Percentiles rank a stretch among this genome's conserved stretches.
Conservation (phyloP, 2,329 filamentous ascomycete genomes). For the Bipolaris zeicola region DNA sequence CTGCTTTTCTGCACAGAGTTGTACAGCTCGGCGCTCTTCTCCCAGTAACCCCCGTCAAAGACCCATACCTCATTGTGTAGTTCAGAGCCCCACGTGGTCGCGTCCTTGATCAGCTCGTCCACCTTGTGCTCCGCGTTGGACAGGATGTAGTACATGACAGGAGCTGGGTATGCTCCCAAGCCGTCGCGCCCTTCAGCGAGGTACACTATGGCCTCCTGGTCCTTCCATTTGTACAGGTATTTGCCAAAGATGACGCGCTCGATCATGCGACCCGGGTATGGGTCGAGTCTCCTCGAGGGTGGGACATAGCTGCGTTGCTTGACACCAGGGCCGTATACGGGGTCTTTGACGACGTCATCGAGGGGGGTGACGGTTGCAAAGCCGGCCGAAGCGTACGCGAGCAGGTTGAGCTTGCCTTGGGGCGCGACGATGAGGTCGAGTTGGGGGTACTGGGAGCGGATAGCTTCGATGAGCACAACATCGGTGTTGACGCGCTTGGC, state of each 20-base stretch:
- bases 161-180: conserved; percentile 34
- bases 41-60: conserved; percentile 67
- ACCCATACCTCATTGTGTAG: conserved; percentile 70
- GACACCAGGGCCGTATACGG: conserved; percentile 40
- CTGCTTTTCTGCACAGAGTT: conserved; percentile 52
- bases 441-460: conserved; percentile 53
- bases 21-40: conserved; percentile 66
- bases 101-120: conserved; percentile 62
- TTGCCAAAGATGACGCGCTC: conserved; percentile 52
- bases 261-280: conserved; percentile 43
- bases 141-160: conserved; percentile 53
- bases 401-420: conserved; percentile 41
- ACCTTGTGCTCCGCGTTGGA: conserved; percentile 42
- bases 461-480: conserved; percentile 51
- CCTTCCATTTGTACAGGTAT: conserved; percentile 54
- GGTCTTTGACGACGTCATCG: conserved; percentile 49
- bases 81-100: conserved; percentile 60
- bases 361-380: conserved; percentile 50
- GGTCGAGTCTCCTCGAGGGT: conserved; percentile 47
- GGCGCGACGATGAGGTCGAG: conserved; percentile 53
- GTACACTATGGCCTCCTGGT: conserved; percentile 52
- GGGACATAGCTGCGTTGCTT: conserved; percentile 49
- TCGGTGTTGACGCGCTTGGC: conserved; percentile 53
- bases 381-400: conserved; percentile 52
- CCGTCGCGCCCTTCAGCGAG: conserved; percentile 52